Conservation (phyloP, 768 basidiomycete genomes). For the Lactifluus hygrophoroides region DNA sequence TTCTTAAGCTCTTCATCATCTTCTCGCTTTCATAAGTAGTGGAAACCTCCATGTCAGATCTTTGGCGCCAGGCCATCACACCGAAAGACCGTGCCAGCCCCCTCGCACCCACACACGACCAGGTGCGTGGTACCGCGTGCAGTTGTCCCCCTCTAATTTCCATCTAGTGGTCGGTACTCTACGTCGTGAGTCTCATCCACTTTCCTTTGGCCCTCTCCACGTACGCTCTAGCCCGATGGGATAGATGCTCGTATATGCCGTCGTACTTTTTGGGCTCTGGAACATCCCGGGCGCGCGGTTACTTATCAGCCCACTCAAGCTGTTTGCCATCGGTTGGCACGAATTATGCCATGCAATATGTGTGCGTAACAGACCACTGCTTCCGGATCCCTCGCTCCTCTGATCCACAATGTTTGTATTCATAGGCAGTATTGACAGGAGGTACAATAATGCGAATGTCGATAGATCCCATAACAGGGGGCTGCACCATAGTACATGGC, state of each 20-base stretch:
- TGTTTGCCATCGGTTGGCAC: slow-evolving; percentile 85
- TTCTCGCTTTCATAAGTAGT: not conserved
- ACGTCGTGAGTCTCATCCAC: slow-evolving; percentile 45
- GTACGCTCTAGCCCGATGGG: slow-evolving; percentile 4
- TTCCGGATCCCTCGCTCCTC: not conserved
- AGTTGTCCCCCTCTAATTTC: not conserved
- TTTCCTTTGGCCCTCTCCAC: not conserved
- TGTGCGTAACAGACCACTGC: slow-evolving; percentile 35
- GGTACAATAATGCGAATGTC: slow-evolving; percentile 72
- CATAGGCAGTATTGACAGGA: slow-evolving; percentile 68
- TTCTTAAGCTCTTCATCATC: not conserved
- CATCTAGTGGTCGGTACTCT: slow-evolving; percentile 60
- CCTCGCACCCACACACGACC: slow-evolving; percentile 12
- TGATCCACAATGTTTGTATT: not conserved
- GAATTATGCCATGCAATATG: slow-evolving; percentile 78
- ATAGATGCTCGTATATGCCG: slow-evolving; percentile 76
- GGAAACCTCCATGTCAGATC: slow-evolving; percentile 4
- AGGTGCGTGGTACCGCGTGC: slow-evolving; percentile 12
- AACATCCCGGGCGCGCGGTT: slow-evolving; percentile 73
- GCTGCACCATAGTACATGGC: slow-evolving; percentile 68
- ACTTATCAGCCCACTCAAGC: slow-evolving; percentile 75
- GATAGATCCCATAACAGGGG: slow-evolving; percentile 78
- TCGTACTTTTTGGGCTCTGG: slow-evolving; percentile 84
- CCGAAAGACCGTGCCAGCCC: not conserved
- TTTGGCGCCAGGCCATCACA: not conserved